Evolutionary conservation across 2,329 filamentous ascomycete species (phyloP).

Genomic region (Mycosphaerella arachidis): DNA sequence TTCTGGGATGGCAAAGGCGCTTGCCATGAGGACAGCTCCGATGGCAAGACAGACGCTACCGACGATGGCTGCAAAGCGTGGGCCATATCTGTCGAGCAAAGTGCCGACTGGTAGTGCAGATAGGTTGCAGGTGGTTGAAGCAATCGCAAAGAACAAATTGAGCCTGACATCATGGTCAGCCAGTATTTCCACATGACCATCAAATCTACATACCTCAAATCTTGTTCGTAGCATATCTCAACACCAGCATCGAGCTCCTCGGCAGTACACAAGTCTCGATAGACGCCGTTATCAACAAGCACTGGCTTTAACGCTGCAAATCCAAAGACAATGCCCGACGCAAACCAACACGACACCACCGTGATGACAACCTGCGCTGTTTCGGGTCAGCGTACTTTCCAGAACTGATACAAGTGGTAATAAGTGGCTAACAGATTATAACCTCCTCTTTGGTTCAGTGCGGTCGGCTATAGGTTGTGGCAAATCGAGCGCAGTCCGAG

Average conservation of each 20-base stretch:
- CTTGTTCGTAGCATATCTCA: constrained; percentile 55
- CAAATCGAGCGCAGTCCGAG: not conserved
- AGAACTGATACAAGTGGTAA: not conserved
- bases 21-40: constrained; percentile 68
- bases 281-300: constrained; percentile 67
- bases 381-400: not conserved
- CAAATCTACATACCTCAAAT: constrained; percentile 37
- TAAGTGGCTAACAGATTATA: not conserved
- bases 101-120: constrained; percentile 79
- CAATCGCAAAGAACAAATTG: constrained; percentile 89
- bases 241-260: constrained; percentile 47
- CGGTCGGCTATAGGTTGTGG: not conserved
- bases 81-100: constrained; percentile 77
- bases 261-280: constrained; percentile 58
- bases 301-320: constrained; percentile 81
- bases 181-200: not conserved
- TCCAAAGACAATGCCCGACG: constrained; percentile 76
- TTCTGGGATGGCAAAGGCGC: constrained; percentile 54
- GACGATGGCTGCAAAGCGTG: constrained; percentile 67
- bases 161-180: constrained; percentile 41
- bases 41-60: constrained; percentile 63
- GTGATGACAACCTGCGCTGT: constrained; percentile 65
- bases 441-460: not conserved
- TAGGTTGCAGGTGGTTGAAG: constrained; percentile 82
- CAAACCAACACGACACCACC: constrained; percentile 69